Percentiles rank a stretch among this genome's conserved stretches.
Evolutionary conservation across 2,329 filamentous ascomycete genomes (phyloP).

Genomic region (Cladobotryum protrusum): DNA sequence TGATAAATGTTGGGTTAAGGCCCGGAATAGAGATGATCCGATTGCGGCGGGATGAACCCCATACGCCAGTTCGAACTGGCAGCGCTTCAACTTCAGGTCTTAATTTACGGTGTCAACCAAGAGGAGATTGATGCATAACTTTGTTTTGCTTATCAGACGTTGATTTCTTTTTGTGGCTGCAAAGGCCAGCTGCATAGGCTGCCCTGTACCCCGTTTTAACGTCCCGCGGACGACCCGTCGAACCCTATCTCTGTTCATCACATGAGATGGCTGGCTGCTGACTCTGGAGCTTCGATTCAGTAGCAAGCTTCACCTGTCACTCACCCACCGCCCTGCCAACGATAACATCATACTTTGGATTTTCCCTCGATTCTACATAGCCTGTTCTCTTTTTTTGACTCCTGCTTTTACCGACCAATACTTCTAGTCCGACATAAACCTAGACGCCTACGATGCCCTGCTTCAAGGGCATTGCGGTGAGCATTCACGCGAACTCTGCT

Average conservation of each 20-base stretch:
- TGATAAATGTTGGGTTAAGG: neutral
- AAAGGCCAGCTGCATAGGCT: conserved; percentile 3
- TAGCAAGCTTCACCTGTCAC: conserved; percentile 9
- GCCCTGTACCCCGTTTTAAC: neutral
- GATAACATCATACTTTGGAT: no score
- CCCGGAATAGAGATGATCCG: conserved; percentile 14
- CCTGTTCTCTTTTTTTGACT: conserved; percentile 1
- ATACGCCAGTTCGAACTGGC: conserved; percentile 5
- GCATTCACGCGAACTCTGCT: conserved; percentile 76
- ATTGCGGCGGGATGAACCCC: conserved; percentile 10
- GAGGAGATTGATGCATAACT: conserved; percentile 2
- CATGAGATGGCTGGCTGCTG: conserved; percentile 19
- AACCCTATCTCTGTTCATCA: conserved; percentile 3
- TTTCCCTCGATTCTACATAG: neutral
- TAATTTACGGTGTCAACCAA: conserved; percentile 3
- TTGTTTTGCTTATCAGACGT: conserved; percentile 1
- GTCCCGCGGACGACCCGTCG: neutral
- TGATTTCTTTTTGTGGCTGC: conserved; percentile 3
- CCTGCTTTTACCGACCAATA: no score
- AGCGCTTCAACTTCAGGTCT: conserved; percentile 7
- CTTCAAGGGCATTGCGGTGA: conserved; percentile 98
- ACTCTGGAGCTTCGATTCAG: conserved; percentile 11
- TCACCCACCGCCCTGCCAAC: conserved; percentile 10
- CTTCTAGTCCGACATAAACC: no score
- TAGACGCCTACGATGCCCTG: conserved; percentile 65